Evolutionary conservation across 1,284 basidiomycete species (phyloP).

Genomic region (Marasmius oreades): DNA sequence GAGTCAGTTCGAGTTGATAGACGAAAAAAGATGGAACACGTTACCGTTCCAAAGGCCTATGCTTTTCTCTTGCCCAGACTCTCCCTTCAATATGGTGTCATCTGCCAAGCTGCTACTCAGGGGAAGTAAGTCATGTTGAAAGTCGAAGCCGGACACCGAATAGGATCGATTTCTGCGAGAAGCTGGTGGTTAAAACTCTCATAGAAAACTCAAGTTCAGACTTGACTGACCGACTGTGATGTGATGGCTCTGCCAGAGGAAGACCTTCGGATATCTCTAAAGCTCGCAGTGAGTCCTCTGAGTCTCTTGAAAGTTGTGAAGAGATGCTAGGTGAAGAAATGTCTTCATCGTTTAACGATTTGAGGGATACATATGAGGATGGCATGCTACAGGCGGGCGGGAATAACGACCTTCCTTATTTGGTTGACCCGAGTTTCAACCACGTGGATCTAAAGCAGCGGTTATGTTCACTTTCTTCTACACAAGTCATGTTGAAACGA

Average conservation of each 20-base stretch:
- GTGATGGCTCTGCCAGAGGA: conserved; percentile 30
- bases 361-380: conserved; percentile 15
- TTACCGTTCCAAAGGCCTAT: conserved; percentile 77
- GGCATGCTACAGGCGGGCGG: conserved; percentile 1
- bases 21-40: conserved; percentile 2
- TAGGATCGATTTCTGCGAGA: conserved; percentile 51
- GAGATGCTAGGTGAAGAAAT: conserved; percentile 5
- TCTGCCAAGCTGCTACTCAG: conserved; percentile 73
- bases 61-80: conserved; percentile 55
- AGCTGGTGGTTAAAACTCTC: conserved; percentile 4
- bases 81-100: conserved; percentile 39
- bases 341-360: conserved; percentile 8
- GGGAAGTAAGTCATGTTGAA: conserved; percentile 73
- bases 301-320: conserved; percentile 49
- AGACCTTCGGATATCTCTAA: conserved; percentile 72
- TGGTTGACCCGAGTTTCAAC: no score
- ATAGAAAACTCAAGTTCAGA: background rate
- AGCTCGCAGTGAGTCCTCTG: conserved; percentile 71
- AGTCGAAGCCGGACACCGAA: conserved; percentile 77
- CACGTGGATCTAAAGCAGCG: no score
- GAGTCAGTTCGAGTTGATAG: conserved; percentile 4
- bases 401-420: no score
- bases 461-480: no score
- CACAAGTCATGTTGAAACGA: no score
- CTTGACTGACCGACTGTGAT: conserved; percentile 27